phyloP scores from a whole-genome alignment of 2,329 filamentous ascomycete genomes.

The Alternaria gansuensis region DNA sequence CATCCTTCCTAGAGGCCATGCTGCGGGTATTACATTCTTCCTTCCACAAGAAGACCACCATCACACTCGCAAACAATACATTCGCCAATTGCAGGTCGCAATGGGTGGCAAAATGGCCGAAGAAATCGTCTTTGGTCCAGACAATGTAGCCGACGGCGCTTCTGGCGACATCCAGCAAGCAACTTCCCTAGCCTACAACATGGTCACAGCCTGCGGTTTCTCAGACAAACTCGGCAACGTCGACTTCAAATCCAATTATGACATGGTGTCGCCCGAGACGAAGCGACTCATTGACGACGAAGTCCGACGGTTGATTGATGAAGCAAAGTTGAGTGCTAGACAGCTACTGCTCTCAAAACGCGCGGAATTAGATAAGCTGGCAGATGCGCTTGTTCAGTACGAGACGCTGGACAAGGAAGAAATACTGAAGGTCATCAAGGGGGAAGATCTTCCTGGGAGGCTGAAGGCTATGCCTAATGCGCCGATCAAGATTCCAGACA shows the following conservation, averaged over 20 bases:
- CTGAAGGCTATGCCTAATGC: constrained; percentile 65
- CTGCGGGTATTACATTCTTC: constrained; percentile 85
- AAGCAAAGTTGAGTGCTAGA: constrained; percentile 77
- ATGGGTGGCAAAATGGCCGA: constrained; percentile 91
- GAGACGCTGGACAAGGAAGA: constrained; percentile 90
- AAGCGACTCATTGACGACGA: constrained; percentile 87
- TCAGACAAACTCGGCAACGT: constrained; percentile 87
- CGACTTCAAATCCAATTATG: constrained; percentile 83
- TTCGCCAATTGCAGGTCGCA: constrained; percentile 79
- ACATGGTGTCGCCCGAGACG: constrained; percentile 83
- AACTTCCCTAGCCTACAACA: constrained; percentile 81
- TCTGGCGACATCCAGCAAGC: constrained; percentile 83
- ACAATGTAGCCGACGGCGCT: constrained; percentile 90
- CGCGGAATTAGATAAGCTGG: constrained; percentile 85
- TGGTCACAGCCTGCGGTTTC: constrained; percentile 92
- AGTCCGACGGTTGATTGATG: constrained; percentile 84
- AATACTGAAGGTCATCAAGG: constrained; percentile 87
- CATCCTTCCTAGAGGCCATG: constrained; percentile 87
- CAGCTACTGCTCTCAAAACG: constrained; percentile 77
- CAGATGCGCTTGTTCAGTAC: constrained; percentile 90
- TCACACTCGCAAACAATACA: constrained; percentile 82
- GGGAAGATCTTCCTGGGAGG: constrained; percentile 79
- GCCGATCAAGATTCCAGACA: constrained; percentile 74
- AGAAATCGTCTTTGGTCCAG: constrained; percentile 89
- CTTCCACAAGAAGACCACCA: constrained; percentile 88